Conservation (phyloP, 2,329 filamentous ascomycete genomes). For the Coniochaeta sp. region DNA sequence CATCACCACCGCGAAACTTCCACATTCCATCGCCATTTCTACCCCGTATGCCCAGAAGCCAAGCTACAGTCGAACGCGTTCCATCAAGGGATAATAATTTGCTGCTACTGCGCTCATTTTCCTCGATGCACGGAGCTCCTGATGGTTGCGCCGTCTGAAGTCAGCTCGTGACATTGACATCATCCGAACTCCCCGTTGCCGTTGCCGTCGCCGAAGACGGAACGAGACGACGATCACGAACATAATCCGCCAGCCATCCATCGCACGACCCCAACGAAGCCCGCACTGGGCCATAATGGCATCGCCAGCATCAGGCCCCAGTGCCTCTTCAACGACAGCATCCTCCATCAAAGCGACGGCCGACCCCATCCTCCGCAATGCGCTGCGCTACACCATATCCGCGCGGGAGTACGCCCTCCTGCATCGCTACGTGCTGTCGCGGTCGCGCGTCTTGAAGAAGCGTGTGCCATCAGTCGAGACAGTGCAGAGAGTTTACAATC, state of each 20-base stretch:
- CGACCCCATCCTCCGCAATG: slow-evolving; percentile 75
- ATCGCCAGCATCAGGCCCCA: no score
- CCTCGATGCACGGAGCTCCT: neutral
- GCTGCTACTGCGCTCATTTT: neutral
- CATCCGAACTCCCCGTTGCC: no score
- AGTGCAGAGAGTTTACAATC: slow-evolving; percentile 48
- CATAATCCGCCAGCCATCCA: no score
- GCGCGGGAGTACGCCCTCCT: slow-evolving; percentile 80
- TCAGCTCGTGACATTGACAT: neutral
- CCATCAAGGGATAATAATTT: neutral
- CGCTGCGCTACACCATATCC: slow-evolving; percentile 78
- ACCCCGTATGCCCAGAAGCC: neutral
- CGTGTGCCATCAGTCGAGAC: slow-evolving; percentile 48
- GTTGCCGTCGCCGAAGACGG: no score
- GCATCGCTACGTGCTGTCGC: slow-evolving; percentile 75
- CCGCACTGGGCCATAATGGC: neutral
- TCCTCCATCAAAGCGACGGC: neutral
- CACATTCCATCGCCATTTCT: neutral
- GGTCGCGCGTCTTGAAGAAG: slow-evolving; percentile 51
- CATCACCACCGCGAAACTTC: neutral
- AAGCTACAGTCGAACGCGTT: neutral
- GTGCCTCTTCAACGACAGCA: neutral
- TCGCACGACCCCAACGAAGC: no score
- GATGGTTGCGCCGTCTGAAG: neutral
- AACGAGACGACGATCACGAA: neutral